These are phyloP conservation scores for Torulaspora franciscae DNA, from an alignment of 805 yeast genomes.

Conservation along the genomic window DNA sequence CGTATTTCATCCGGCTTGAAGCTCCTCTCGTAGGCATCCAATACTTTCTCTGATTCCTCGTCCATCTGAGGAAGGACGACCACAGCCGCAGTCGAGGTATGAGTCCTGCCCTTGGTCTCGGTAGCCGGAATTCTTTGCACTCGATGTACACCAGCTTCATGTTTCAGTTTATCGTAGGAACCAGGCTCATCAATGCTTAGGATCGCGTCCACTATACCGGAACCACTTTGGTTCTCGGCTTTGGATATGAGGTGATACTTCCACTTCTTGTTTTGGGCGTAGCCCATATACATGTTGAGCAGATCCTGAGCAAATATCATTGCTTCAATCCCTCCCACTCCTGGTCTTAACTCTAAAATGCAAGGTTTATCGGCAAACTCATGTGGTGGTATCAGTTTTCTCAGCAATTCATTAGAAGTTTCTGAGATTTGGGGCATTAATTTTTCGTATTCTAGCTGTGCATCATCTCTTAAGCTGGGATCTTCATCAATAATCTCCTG, in stretches of 20 bases:
- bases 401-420: conserved; percentile 45
- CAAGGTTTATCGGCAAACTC: conserved; percentile 73
- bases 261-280: conserved; percentile 66
- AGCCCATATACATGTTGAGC: conserved; percentile 73
- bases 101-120: conserved; percentile 89
- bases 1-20: conserved; percentile 85
- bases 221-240: conserved; percentile 52
- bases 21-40: conserved; percentile 55
- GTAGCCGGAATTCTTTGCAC: conserved; percentile 94
- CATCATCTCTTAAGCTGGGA: conserved; percentile 48
- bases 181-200: conserved; percentile 70
- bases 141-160: conserved; percentile 93
- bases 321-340: conserved; percentile 95
- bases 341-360: conserved; percentile 83
- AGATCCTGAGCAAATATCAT: conserved; percentile 78
- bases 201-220: conserved; percentile 73
- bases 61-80: conserved; percentile 82
- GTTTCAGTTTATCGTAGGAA: conserved; percentile 64
- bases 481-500: conserved; percentile 31
- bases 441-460: conserved; percentile 51
- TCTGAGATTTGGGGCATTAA: conserved; percentile 43
- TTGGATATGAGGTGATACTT: conserved; percentile 53
- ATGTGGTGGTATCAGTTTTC: conserved; percentile 66
- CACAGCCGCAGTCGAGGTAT: conserved; percentile 94
- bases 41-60: conserved; percentile 46